These are phyloP conservation scores for Aureobasidium subglaciale DNA, from an alignment of 2,329 filamentous ascomycete species.

Conservation along the genomic window DNA sequence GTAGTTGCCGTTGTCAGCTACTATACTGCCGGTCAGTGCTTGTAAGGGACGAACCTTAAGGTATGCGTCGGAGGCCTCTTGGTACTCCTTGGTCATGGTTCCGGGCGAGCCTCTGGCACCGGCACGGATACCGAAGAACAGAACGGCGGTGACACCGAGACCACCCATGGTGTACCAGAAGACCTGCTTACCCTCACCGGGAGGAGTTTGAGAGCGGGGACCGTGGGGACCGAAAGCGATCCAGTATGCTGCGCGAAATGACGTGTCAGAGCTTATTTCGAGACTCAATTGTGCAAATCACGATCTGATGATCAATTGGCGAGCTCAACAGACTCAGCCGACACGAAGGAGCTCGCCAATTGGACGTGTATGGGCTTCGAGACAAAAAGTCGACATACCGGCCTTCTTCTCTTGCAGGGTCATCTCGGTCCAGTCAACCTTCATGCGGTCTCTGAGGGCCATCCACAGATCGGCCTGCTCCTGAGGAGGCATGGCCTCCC, in stretches of 20 bases:
- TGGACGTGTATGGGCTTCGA: background rate
- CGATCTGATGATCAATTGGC: background rate
- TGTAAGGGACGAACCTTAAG: constrained; percentile 61
- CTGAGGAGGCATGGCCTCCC: constrained; percentile 95
- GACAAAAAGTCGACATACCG: constrained; percentile 57
- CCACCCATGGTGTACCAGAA: constrained; percentile 65
- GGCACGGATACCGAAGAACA: constrained; percentile 67
- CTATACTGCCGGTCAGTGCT: background rate
- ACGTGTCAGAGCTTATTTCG: constrained; percentile 5
- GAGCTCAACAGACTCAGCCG: background rate
- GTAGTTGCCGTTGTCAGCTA: constrained; percentile 20
- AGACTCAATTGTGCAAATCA: background rate
- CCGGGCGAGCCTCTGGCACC: constrained; percentile 66
- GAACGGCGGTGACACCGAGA: constrained; percentile 55
- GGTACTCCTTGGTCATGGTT: constrained; percentile 96
- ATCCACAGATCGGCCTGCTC: constrained; percentile 99
- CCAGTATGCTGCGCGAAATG: constrained; percentile 70
- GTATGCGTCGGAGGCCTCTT: constrained; percentile 91
- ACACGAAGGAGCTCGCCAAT: background rate
- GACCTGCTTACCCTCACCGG: constrained; percentile 77
- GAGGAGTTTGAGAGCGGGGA: constrained; percentile 73
- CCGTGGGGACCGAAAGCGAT: constrained; percentile 97
- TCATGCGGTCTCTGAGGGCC: constrained; percentile 96
- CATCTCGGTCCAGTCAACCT: constrained; percentile 92
- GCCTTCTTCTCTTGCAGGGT: constrained; percentile 98